Conservation (phyloP, 129 eudicot genomes). For the Flaveria sonorensis region DNA sequence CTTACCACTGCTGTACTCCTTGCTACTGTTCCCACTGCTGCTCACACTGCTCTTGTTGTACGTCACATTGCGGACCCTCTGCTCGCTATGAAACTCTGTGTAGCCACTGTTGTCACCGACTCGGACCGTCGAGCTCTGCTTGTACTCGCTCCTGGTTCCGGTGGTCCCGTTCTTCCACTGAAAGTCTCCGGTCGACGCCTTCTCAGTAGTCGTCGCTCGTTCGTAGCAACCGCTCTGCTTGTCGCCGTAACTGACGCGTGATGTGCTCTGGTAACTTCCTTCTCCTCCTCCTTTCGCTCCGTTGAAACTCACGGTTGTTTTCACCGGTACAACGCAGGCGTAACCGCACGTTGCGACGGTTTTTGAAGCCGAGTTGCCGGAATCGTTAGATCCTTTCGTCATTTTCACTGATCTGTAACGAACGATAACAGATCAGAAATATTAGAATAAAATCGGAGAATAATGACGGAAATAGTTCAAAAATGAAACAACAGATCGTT, state of each 20-base stretch:
- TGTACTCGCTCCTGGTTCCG: slow-evolving; percentile 32
- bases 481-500: neutral
- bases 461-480: neutral
- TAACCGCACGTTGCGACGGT: slow-evolving; percentile 9
- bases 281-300: slow-evolving; percentile 18
- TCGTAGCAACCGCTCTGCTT: slow-evolving; percentile 37
- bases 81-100: slow-evolving; percentile 35
- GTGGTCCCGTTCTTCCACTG: slow-evolving; percentile 31
- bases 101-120: slow-evolving; percentile 42
- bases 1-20: neutral
- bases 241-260: slow-evolving; percentile 26
- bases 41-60: neutral
- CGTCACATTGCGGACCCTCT: slow-evolving; percentile 35
- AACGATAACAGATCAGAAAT: neutral
- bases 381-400: slow-evolving; percentile 19
- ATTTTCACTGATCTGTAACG: slow-evolving; percentile 9
- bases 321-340: neutral
- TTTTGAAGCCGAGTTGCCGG: slow-evolving; percentile 8
- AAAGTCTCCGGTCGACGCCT: slow-evolving; percentile 25
- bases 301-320: slow-evolving; percentile 19
- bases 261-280: slow-evolving; percentile 24
- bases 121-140: slow-evolving; percentile 22
- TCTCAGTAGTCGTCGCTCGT: slow-evolving; percentile 22
- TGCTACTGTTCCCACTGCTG: neutral
- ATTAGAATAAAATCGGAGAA: neutral